Evolutionary conservation across 164 flowering plant species (phyloP).

Genomic region (Annona squamosa): DNA sequence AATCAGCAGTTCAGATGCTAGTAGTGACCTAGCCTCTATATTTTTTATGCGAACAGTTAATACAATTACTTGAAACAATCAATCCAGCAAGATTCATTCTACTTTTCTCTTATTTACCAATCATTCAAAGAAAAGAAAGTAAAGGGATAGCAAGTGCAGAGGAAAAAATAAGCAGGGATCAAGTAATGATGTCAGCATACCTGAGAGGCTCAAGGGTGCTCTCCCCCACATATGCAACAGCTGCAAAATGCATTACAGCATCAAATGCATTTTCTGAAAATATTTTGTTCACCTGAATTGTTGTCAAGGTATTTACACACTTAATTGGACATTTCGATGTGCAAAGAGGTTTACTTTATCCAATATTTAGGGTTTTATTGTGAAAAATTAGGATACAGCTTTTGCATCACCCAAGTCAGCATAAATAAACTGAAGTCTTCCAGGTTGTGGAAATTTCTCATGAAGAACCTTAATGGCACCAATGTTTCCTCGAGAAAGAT

Average conservation of each 20-base stretch:
- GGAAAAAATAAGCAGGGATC: neutral
- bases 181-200: constrained; percentile 29
- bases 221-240: constrained; percentile 98
- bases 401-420: constrained; percentile 92
- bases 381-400: constrained; percentile 54
- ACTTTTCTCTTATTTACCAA: neutral
- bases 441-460: constrained; percentile 73
- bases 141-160: neutral
- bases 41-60: neutral
- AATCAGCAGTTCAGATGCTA: neutral
- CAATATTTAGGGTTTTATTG: neutral
- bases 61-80: neutral
- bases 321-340: neutral
- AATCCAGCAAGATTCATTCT: neutral
- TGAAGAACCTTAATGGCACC: constrained; percentile 81
- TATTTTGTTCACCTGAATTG: constrained; percentile 63
- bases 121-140: neutral
- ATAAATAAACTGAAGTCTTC: constrained; percentile 87
- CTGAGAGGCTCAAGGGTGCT: constrained; percentile 90
- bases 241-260: constrained; percentile 99
- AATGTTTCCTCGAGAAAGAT: constrained; percentile 87
- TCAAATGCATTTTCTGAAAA: constrained; percentile 91
- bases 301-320: constrained; percentile 28
- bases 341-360: neutral
- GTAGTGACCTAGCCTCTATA: neutral